These are phyloP conservation scores for Cercophora samala DNA, from an alignment of 495 filamentous ascomycete genomes.

Conservation along the genomic window DNA sequence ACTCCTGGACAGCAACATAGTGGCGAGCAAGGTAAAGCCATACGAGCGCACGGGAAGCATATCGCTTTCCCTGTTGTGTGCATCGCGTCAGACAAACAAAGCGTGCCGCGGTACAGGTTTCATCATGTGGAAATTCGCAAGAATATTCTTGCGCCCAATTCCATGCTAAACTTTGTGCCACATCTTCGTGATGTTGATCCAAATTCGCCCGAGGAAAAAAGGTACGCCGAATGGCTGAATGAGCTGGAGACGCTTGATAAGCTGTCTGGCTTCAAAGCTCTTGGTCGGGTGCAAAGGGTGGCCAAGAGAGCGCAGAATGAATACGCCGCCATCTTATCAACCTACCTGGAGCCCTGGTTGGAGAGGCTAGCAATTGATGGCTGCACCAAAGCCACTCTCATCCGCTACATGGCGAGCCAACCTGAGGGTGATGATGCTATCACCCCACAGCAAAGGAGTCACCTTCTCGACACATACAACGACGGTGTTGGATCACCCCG, in stretches of 20 bases:
- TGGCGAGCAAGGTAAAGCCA: slow-evolving; percentile 34
- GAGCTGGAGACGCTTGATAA: slow-evolving; percentile 50
- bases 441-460: slow-evolving; percentile 45
- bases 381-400: slow-evolving; percentile 43
- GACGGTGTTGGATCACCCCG: slow-evolving; percentile 37
- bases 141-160: slow-evolving; percentile 48
- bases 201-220: slow-evolving; percentile 38
- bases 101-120: slow-evolving; percentile 44
- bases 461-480: slow-evolving; percentile 39
- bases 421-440: slow-evolving; percentile 36
- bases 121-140: slow-evolving; percentile 51
- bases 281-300: slow-evolving; percentile 39
- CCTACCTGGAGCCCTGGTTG: slow-evolving; percentile 47
- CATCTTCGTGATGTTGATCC: slow-evolving; percentile 47
- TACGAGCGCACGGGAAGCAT: slow-evolving; percentile 36
- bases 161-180: slow-evolving; percentile 48
- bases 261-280: slow-evolving; percentile 46
- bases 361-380: slow-evolving; percentile 39
- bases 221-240: slow-evolving; percentile 45
- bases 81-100: slow-evolving; percentile 41
- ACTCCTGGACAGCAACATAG: slow-evolving; percentile 28
- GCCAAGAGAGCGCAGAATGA: slow-evolving; percentile 42
- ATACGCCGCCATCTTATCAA: slow-evolving; percentile 40
- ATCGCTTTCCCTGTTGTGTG: slow-evolving; percentile 32
- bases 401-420: slow-evolving; percentile 43